Percentiles rank a stretch among this genome's conserved stretches.
Evolutionary conservation across 768 basidiomycete genomes (phyloP).

Genomic region (Chalciporus pseudorubinellus): DNA sequence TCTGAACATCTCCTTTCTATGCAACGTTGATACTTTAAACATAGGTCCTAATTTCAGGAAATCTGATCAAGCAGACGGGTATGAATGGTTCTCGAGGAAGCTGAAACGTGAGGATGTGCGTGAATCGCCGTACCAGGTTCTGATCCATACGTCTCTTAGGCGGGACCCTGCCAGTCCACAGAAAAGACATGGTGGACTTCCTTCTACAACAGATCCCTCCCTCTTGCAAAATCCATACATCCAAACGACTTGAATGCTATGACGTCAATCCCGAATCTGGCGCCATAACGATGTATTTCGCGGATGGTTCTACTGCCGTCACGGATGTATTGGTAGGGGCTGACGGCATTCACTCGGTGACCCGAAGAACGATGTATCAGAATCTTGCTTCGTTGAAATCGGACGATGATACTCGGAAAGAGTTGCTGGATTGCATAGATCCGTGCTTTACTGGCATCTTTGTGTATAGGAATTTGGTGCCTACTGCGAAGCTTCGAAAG

Average conservation of each 20-base stretch:
- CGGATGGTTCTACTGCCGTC: conserved; percentile 33
- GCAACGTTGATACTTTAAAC: background rate
- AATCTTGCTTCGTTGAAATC: conserved; percentile 6
- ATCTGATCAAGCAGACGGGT: conserved; percentile 34
- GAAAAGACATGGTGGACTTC: conserved; percentile 36
- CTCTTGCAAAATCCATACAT: conserved; percentile 32
- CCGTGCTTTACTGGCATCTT: conserved; percentile 39
- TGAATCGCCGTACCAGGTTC: background rate
- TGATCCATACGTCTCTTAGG: conserved; percentile 18
- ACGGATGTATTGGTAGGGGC: conserved; percentile 44
- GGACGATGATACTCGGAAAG: conserved; percentile 6
- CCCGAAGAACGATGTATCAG: conserved; percentile 28
- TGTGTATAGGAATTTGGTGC: conserved; percentile 39
- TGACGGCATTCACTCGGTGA: conserved; percentile 42
- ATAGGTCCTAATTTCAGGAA: conserved; percentile 29
- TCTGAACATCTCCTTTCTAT: background rate
- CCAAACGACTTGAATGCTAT: conserved; percentile 35
- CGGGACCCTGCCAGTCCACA: conserved; percentile 32
- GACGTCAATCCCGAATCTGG: conserved; percentile 17
- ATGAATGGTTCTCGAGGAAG: conserved; percentile 23
- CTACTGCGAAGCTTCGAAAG: conserved; percentile 24
- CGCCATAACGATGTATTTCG: conserved; percentile 34
- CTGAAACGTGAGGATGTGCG: conserved; percentile 21
- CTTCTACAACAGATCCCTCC: conserved; percentile 30
- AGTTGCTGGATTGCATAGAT: conserved; percentile 24